Evolutionary conservation across 192 early-diverging fungal species (phyloP), one percentile per base, ranked within the genome.

Genomic region (Coemansia sp.): DNA sequence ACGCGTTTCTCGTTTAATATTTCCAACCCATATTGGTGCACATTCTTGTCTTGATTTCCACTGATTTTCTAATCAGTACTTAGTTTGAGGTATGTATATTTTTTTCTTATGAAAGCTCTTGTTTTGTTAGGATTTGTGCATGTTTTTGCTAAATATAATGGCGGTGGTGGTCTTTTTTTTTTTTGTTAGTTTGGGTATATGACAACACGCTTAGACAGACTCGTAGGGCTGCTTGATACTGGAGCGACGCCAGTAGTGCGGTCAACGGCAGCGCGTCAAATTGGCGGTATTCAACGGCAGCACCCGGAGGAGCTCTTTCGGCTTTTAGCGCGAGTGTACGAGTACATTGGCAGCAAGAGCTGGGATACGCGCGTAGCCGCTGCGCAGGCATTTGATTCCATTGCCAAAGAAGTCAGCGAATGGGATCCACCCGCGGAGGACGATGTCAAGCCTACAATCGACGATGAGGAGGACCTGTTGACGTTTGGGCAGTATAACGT

Each of bases 331-430:
- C 72, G 84, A 42, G 76, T 76, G 14, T 69, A 82, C 72, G 75
- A 68, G 33, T 91, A 96, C 68, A 77, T 99, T 2, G 86, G 95
- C 35, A 95, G 90, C 74, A 90, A 90, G 73, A 88, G 87, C 68
- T 99, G 98, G 98, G 95, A 95, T 57, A 96, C 96, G 16, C 94
- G 98, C 4, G 88, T 91, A 38, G 98, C 98, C n/a, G 95, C 95
- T 0, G 93, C 92, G 3, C 87, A 90, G 44, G 96, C 98, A 7
- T 76, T 99, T 6, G 94, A 96, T 62, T 91, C 92, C 6, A 97
- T 99, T 69, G 93, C 94, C 49, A 78, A 86, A 42, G 92, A 96
- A 76, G 95, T 99, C 4, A 87, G 90, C 32, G 88, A 89, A 37
- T 99, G 96, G 95, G 85, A 91, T 66, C 91, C 93, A 7, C 59